A percentile compares a stretch with the other conserved stretches of the same genome.
phyloP scores from a whole-genome alignment of 805 yeast species.

The Monosporozyma yasuniensis region DNA sequence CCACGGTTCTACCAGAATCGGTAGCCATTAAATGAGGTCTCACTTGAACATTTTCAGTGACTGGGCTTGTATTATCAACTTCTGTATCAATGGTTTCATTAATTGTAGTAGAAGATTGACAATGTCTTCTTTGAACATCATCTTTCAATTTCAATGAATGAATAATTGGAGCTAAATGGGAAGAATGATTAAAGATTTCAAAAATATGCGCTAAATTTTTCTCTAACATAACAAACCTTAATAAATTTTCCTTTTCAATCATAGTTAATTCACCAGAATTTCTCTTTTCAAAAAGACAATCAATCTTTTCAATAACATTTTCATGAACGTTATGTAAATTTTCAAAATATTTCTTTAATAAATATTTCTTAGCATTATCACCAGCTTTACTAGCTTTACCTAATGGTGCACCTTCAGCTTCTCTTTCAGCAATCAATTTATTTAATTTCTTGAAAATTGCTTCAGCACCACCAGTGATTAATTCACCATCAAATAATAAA shows the following conservation, averaged over 20 bases:
- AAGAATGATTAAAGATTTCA: slow-evolving; percentile 28
- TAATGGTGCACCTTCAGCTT: not conserved
- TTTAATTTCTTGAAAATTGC: slow-evolving; percentile 41
- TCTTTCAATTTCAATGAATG: slow-evolving; percentile 4
- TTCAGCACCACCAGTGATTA: slow-evolving; percentile 65
- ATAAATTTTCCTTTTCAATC: slow-evolving; percentile 66
- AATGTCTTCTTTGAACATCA: slow-evolving; percentile 7
- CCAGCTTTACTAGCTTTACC: slow-evolving; percentile 26
- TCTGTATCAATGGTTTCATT: not conserved
- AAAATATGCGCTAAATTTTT: slow-evolving; percentile 53
- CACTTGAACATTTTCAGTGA: slow-evolving; percentile 4
- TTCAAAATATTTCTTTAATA: slow-evolving; percentile 34
- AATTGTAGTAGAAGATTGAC: slow-evolving; percentile 3
- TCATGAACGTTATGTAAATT: slow-evolving; percentile 31
- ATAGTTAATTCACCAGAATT: slow-evolving; percentile 44
- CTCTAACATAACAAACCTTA: slow-evolving; percentile 61
- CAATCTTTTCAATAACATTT: slow-evolving; percentile 42
- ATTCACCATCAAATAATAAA: slow-evolving; percentile 64
- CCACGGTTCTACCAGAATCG: slow-evolving; percentile 53
- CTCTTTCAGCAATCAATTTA: slow-evolving; percentile 4
- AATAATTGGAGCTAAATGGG: slow-evolving; percentile 16
- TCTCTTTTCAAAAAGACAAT: slow-evolving; percentile 51
- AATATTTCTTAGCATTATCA: slow-evolving; percentile 31
- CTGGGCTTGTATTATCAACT: not conserved
- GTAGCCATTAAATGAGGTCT: slow-evolving; percentile 65